Base-by-base conservation (phyloP, 441 rosid species). In the Capsella rubella region DNA sequence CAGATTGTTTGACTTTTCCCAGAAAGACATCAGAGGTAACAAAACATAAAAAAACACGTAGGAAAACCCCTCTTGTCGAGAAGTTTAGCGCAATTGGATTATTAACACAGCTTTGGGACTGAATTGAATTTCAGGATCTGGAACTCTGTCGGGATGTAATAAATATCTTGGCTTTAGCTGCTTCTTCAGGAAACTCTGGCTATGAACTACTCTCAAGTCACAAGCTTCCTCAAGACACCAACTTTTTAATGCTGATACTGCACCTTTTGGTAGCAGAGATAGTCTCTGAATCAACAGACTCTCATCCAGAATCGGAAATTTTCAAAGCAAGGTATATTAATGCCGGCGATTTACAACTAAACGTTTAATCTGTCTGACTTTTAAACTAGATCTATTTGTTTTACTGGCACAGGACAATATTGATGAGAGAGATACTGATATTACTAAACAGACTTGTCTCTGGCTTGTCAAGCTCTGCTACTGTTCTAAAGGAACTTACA, bases 361-460 rank as follows among this genome's bases (percentile, higher is more conserved):
- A 8, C 2, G 1, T 4, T 28, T 8, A 29, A 43, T 52, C 34
- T 10, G 5, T 28, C 25, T 42, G 0, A 37, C 15, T 16, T 39
- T 3, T 10, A 21, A 14, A 8, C 46, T 34, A 7, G 2, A 45
- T 34, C 42, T 65, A 13, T 32, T 51, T 47, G 4, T 42, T 5
- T 25, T 25, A 25, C 18, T 69, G 50, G 51, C 42, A 60, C 75
- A 95, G 97, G 92, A 84, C 85, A 4, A 71, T 81, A 67, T 76
- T 91, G 83, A 82, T 91, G 66, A 85, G 97, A 69, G 99, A 95
- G 83, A 84, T 82, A 61, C 47, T 91, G 76, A 95, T 93, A 78
- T 69, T 91, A 78, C 94, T 93, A 13, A 89, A 93, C 71, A 81
- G 99, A 63, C 92, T 90, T 2, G 93, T 86, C 31, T 91, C 98